These are phyloP conservation scores for Tetrapisispora taiwanensis DNA, from an alignment of 805 yeast species.

Conservation along the genomic window DNA sequence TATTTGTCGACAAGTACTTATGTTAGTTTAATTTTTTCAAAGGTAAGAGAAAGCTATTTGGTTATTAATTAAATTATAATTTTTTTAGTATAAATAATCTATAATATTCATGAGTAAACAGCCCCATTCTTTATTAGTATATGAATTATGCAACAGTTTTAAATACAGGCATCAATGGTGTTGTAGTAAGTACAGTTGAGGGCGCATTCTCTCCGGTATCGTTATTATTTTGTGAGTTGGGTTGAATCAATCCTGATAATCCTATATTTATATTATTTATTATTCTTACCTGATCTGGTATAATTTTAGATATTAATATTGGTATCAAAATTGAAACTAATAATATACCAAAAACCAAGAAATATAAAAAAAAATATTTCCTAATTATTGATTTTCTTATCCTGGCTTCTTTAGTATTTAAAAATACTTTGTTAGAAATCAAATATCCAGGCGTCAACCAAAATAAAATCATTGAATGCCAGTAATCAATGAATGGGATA, in stretches of 20 bases:
- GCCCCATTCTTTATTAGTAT: no score
- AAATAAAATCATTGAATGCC: constrained; percentile 57
- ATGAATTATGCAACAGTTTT: constrained; percentile 25
- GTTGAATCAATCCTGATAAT: constrained; percentile 43
- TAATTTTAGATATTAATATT: constrained; percentile 27
- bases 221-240: constrained; percentile 48
- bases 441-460: constrained; percentile 54
- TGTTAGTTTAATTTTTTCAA: no score
- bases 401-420: constrained; percentile 31
- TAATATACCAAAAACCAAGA: constrained; percentile 32
- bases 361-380: constrained; percentile 39
- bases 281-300: constrained; percentile 20
- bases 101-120: neutral
- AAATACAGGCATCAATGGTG: constrained; percentile 28
- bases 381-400: constrained; percentile 34
- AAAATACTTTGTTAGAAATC: constrained; percentile 28
- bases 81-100: neutral
- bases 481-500: constrained; percentile 52
- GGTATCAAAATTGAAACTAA: constrained; percentile 40
- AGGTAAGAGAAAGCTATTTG: neutral
- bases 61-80: neutral
- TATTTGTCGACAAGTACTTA: no score
- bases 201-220: constrained; percentile 59
- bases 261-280: constrained; percentile 13
- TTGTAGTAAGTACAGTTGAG: constrained; percentile 31